phyloP scores from a whole-genome alignment of 371 early-diverging fungal species.

The Blyttiomyces sp. region DNA sequence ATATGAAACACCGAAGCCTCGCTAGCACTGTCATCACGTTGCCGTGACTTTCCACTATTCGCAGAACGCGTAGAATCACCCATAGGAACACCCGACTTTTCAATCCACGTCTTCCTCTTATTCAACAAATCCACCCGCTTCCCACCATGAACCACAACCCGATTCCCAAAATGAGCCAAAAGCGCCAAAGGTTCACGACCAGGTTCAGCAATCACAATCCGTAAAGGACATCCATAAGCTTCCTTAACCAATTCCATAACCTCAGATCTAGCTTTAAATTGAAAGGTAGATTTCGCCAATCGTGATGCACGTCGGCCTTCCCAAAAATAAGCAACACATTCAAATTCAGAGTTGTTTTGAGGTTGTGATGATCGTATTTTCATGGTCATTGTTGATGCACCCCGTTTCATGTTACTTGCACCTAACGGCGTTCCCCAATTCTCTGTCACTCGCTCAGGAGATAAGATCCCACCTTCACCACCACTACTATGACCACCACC shows the following conservation, averaged over 20 bases:
- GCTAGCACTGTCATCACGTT: neutral
- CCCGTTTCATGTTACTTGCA: too few species aligned
- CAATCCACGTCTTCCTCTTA: neutral
- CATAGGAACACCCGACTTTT: constrained; percentile 1
- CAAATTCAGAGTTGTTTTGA: too few species aligned
- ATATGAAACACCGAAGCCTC: constrained; percentile 35
- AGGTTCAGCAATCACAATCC: constrained; percentile 33
- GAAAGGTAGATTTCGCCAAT: constrained; percentile 43
- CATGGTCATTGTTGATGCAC: too few species aligned
- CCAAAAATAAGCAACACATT: constrained; percentile 52
- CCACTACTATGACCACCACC: too few species aligned
- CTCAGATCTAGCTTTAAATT: constrained; percentile 41
- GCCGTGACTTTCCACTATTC: too few species aligned
- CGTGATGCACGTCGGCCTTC: constrained; percentile 29
- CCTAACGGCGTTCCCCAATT: too few species aligned
- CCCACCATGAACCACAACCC: constrained; percentile 31
- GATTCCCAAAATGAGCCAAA: constrained; percentile 42
- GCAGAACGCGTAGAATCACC: too few species aligned
- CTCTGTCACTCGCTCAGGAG: too few species aligned
- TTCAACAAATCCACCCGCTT: constrained; percentile 5
- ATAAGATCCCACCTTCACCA: too few species aligned
- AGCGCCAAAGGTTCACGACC: constrained; percentile 45
- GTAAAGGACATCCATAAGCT: constrained; percentile 42
- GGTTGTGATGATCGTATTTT: too few species aligned
- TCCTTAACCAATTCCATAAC: constrained; percentile 37